Conservation (phyloP, 2,329 filamentous ascomycete species). For the Aspergillus thermomutatus region DNA sequence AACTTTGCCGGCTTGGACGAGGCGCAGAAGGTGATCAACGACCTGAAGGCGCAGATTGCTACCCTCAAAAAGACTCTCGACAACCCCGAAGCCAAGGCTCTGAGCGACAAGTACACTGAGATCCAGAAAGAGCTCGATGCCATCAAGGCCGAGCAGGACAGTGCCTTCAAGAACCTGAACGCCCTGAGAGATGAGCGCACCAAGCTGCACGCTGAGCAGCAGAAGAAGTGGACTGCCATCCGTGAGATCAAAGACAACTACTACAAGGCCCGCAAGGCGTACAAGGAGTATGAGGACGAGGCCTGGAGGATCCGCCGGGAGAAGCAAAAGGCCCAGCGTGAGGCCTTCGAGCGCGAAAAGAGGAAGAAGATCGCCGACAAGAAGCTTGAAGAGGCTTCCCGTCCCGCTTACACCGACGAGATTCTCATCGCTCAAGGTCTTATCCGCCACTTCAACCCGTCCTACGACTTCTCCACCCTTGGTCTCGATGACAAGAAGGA, state of each 20-base stretch:
- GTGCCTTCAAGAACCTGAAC: constrained; percentile 83
- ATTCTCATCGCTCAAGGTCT: constrained; percentile 85
- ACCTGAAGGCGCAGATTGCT: constrained; percentile 81
- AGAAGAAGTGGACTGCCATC: constrained; percentile 77
- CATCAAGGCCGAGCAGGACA: constrained; percentile 90
- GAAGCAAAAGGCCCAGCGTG: constrained; percentile 76
- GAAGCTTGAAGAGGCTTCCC: constrained; percentile 52
- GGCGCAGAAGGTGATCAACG: constrained; percentile 83
- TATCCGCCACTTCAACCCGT: constrained; percentile 87
- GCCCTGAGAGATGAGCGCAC: constrained; percentile 79
- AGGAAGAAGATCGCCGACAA: constrained; percentile 53
- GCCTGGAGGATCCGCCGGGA: constrained; percentile 72
- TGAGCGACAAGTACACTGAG: constrained; percentile 80
- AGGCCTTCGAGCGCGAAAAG: constrained; percentile 48
- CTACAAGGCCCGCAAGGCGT: constrained; percentile 78
- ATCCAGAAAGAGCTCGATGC: constrained; percentile 83
- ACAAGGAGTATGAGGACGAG: constrained; percentile 77
- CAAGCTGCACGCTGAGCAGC: constrained; percentile 78
- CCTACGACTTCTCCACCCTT: constrained; percentile 64
- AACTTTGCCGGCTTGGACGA: constrained; percentile 82
- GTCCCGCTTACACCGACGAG: constrained; percentile 87
- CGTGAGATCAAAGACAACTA: constrained; percentile 88
- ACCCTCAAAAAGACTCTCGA: constrained; percentile 85
- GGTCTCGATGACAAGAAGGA: constrained; percentile 47
- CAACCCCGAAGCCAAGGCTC: constrained; percentile 83